phyloP scores from a whole-genome alignment of 805 yeast genomes.

The Sugiyamaella smithiae region DNA sequence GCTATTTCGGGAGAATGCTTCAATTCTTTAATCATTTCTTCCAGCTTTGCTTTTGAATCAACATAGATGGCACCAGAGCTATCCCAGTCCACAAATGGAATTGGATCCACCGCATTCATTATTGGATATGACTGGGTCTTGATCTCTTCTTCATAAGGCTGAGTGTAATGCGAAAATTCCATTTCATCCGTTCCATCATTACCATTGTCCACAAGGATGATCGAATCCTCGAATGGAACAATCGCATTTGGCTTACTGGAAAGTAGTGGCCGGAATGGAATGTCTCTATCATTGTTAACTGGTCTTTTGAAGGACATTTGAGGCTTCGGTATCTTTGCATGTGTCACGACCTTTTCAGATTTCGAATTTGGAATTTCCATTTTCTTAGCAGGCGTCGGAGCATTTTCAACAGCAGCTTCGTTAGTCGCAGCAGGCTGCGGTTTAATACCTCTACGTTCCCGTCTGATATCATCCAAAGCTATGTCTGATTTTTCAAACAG shows the following conservation, averaged over 20 bases:
- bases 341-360: slow-evolving; percentile 21
- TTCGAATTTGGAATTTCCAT: slow-evolving; percentile 15
- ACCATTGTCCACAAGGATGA: slow-evolving; percentile 36
- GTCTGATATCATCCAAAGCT: slow-evolving; percentile 49
- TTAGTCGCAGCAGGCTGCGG: neutral
- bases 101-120: slow-evolving; percentile 43
- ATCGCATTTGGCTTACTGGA: slow-evolving; percentile 69
- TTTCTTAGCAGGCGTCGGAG: neutral
- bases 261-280: slow-evolving; percentile 77
- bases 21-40: slow-evolving; percentile 54
- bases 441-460: slow-evolving; percentile 2
- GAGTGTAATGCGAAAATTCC: slow-evolving; percentile 55
- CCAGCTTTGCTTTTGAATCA: slow-evolving; percentile 52
- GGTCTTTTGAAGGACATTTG: slow-evolving; percentile 56
- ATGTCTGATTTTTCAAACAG: slow-evolving; percentile 76
- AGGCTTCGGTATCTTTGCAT: slow-evolving; percentile 54
- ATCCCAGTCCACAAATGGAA: slow-evolving; percentile 62
- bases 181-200: slow-evolving; percentile 34
- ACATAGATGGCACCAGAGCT: slow-evolving; percentile 59
- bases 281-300: slow-evolving; percentile 64
- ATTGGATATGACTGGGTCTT: slow-evolving; percentile 65
- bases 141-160: slow-evolving; percentile 82
- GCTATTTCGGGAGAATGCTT: slow-evolving; percentile 63
- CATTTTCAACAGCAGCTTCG: neutral
- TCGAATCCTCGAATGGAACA: slow-evolving; percentile 52